A percentile compares a stretch with the other conserved stretches of the same genome.
Evolutionary conservation across 306 rosid genomes (phyloP).

Genomic region (Dryas alaskensis): DNA sequence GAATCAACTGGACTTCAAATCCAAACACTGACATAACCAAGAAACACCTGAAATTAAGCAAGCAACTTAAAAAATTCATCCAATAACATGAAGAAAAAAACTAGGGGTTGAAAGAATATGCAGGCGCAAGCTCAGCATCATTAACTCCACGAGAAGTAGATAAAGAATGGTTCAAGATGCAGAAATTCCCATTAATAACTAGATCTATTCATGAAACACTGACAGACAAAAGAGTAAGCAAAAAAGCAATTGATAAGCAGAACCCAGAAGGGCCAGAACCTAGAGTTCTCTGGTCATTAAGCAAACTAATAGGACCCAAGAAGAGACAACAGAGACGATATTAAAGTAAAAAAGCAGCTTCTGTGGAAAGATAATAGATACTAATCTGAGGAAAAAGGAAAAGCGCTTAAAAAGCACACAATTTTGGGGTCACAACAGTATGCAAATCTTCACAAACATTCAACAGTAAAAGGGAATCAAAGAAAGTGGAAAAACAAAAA

Average conservation of each 20-base stretch:
- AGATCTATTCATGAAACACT: slow-evolving; percentile 13
- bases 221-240: background rate
- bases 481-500: background rate
- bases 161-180: background rate
- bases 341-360: background rate
- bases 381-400: background rate
- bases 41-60: slow-evolving; percentile 15
- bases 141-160: background rate
- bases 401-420: background rate
- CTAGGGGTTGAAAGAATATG: background rate
- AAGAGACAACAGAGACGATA: background rate
- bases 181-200: background rate
- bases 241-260: background rate
- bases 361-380: background rate
- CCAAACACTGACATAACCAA: slow-evolving; percentile 15
- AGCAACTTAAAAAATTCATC: slow-evolving; percentile 5
- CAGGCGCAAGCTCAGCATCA: background rate
- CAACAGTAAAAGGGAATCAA: background rate
- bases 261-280: background rate
- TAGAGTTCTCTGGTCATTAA: background rate
- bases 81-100: background rate
- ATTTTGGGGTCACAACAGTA: background rate
- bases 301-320: background rate
- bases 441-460: background rate
- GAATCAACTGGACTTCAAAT: slow-evolving; percentile 7